Base-by-base conservation (phyloP, 108 stramenopile genomes). In the Nitzschia sp. region DNA sequence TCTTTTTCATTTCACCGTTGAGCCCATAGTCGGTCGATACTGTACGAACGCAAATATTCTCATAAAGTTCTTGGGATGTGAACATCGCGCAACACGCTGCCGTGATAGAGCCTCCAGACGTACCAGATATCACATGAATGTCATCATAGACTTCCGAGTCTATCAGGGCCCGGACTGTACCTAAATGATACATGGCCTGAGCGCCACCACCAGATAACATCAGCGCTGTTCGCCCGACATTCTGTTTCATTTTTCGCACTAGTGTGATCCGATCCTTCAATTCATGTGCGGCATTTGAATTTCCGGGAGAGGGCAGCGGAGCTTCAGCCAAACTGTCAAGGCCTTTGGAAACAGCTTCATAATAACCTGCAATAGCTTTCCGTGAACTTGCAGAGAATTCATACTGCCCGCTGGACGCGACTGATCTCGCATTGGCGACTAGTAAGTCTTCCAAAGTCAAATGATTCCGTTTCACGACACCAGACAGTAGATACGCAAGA, bases 131-230 rank as follows among this genome's bases (percentile, higher is more conserved):
- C 33, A 94, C 93, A 54, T 88, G 79, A 45, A 96, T 90, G 16
- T 90, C 77, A 30, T 92, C 74, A 64, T 94, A 97, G 5, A 91
- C 52, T 36, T 81, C 79, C 0, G 81, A 74, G 38, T 95, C 88
- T 23, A 95, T 81, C 25, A 97, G 66, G 31, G 92, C 93, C 53
- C 90, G 86, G 31, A 97, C 82, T 19, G 91, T 87, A 23, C 96
- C 96, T 4, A 93, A 59, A 69, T 97, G 96, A 66, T 97, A 97
- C 96, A 97, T 97, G 28, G 94, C 90, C 53, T 93, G 91, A 2
- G 93, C 91, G 35, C 96, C 96, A 19, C 96, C 96, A 45, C 96
- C 96, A 19, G 85, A 87, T 8, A 97, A 66, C 91, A 93, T 94
- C 58, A 97, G 71, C 22, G 94, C 94, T 26, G 96, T 92, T 22